Percentiles rank a stretch among this genome's conserved stretches.
Conservation (phyloP, 148 eudicot genomes). For the Diospyros kaki region DNA sequence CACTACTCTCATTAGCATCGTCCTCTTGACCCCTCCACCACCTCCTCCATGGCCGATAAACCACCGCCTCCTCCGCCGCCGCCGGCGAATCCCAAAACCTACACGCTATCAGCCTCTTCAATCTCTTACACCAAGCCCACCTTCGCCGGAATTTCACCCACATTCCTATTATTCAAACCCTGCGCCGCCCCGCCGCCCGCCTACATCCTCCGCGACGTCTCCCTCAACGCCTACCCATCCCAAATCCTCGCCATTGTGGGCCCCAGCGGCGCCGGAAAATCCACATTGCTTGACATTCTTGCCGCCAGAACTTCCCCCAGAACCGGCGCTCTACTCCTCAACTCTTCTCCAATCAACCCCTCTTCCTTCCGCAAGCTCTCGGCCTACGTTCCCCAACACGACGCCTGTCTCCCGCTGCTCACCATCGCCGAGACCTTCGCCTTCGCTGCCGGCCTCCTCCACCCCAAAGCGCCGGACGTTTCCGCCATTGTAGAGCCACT, state of each 20-base stretch:
- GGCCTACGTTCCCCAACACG: conserved; percentile 89
- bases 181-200: conserved; percentile 49
- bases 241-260: conserved; percentile 86
- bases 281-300: conserved; percentile 78
- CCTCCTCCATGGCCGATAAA: conserved; percentile 40
- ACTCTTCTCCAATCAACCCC: conserved; percentile 51
- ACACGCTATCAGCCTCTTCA: conserved; percentile 58
- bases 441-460: conserved; percentile 62
- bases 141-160: conserved; percentile 25
- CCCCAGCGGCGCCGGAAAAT: conserved; percentile 91
- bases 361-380: conserved; percentile 61
- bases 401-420: conserved; percentile 56
- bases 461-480: conserved; percentile 31
- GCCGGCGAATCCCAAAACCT: conserved; percentile 44
- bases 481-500: conserved; percentile 31
- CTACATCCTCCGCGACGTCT: conserved; percentile 62
- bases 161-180: conserved; percentile 46
- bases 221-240: conserved; percentile 68
- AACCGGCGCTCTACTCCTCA: conserved; percentile 56
- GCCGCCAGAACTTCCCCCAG: conserved; percentile 62
- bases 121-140: conserved; percentile 70
- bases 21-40: neutral
- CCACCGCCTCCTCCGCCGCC: conserved; percentile 20
- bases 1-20: neutral
- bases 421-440: conserved; percentile 74